A percentile compares a stretch with the other conserved stretches of the same genome.
phyloP scores from a whole-genome alignment of 306 rosid species.

The Dalbergia cochinchinensis region DNA sequence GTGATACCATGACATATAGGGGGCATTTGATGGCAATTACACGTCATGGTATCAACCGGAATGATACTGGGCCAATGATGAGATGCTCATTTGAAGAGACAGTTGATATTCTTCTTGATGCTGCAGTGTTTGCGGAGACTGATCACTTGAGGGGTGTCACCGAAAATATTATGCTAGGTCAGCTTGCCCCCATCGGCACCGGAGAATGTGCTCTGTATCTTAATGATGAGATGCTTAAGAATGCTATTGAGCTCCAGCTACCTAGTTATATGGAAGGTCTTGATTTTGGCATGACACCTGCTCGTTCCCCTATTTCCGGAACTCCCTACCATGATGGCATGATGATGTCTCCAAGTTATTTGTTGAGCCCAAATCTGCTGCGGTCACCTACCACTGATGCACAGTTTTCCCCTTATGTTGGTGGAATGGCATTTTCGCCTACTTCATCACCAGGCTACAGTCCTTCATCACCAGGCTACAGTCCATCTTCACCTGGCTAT shows the following conservation, averaged over 20 bases:
- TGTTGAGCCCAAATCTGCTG: constrained; percentile 92
- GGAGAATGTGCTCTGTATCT: constrained; percentile 88
- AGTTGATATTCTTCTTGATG: constrained; percentile 97
- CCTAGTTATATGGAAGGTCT: constrained; percentile 98
- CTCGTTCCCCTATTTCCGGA: constrained; percentile 87
- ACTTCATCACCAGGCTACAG: constrained; percentile 94
- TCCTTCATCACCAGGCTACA: constrained; percentile 95
- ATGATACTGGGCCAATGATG: constrained; percentile 99
- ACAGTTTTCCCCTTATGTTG: constrained; percentile 96
- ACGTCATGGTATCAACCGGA: constrained; percentile 95
- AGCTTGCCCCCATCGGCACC: constrained; percentile 97
- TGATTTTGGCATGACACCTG: constrained; percentile 98
- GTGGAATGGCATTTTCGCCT: constrained; percentile 97
- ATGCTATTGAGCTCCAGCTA: constrained; percentile 96
- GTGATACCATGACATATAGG: constrained; percentile 98
- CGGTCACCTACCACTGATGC: constrained; percentile 90
- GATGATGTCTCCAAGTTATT: constrained; percentile 98
- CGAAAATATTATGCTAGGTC: constrained; percentile 97
- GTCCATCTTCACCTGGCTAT: constrained; percentile 97
- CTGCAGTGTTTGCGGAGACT: constrained; percentile 93
- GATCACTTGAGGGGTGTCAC: constrained; percentile 94
- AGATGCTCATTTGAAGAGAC: constrained; percentile 99
- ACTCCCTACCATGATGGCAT: constrained; percentile 95
- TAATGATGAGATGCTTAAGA: constrained; percentile 95
- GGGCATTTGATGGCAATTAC: constrained; percentile 99